Evolutionary conservation across 2,329 filamentous ascomycete species (phyloP).

Genomic region (Byssochlamys sp.): DNA sequence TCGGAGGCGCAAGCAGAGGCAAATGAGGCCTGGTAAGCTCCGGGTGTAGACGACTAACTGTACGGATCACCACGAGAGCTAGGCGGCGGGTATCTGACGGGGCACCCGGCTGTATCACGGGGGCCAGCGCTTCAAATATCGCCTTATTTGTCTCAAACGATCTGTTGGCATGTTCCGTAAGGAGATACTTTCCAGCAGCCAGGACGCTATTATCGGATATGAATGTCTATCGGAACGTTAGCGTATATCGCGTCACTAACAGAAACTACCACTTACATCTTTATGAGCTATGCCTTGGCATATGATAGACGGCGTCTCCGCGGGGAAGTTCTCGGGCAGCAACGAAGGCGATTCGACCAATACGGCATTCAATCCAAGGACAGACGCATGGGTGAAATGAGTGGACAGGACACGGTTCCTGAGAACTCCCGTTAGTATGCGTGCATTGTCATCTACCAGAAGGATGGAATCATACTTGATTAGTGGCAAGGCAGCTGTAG

Average conservation of each 20-base stretch:
- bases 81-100: conserved; percentile 76
- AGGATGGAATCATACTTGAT: conserved; percentile 40
- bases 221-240: conserved; percentile 49
- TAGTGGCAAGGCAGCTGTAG: conserved; percentile 54
- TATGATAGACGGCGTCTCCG: conserved; percentile 68
- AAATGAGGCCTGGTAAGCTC: conserved; percentile 76
- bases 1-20: conserved; percentile 63
- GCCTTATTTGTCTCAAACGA: conserved; percentile 67
- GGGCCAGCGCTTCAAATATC: conserved; percentile 68
- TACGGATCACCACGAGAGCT: conserved; percentile 77
- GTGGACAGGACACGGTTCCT: conserved; percentile 70
- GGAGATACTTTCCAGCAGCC: conserved; percentile 80
- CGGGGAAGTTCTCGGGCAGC: conserved; percentile 58
- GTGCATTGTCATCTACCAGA: not conserved
- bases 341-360: conserved; percentile 67
- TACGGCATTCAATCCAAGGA: conserved; percentile 80
- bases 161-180: conserved; percentile 51
- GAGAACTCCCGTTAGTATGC: conserved; percentile 33
- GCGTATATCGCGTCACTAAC: conserved; percentile 1
- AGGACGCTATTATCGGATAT: conserved; percentile 81
- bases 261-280: conserved; percentile 48
- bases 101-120: conserved; percentile 65
- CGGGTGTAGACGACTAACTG: conserved; percentile 66
- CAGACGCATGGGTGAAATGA: conserved; percentile 66
- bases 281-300: conserved; percentile 69